These are phyloP conservation scores for Mycocentrospora acerina DNA, from an alignment of 2,329 filamentous ascomycete genomes.

Conservation along the genomic window DNA sequence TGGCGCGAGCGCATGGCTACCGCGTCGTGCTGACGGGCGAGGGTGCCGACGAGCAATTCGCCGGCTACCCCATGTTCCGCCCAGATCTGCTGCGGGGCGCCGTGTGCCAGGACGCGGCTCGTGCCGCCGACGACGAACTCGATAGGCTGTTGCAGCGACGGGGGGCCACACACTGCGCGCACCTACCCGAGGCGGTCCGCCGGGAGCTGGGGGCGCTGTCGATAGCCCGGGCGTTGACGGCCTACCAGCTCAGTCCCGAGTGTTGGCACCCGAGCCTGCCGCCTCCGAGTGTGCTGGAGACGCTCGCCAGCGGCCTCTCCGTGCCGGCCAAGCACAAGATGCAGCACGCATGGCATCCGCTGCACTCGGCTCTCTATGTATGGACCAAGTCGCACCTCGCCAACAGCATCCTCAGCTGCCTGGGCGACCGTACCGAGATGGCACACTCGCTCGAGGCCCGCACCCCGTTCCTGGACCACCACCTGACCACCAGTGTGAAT, in stretches of 20 bases:
- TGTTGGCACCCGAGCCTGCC: constrained; percentile 2
- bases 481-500: constrained; percentile 43
- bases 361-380: constrained; percentile 23
- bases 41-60: constrained; percentile 57
- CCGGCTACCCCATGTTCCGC: constrained; percentile 52
- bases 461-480: constrained; percentile 45
- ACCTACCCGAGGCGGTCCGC: too few relatives aligned
- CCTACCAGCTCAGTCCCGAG: too few relatives aligned
- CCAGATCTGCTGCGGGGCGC: constrained; percentile 53
- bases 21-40: constrained; percentile 58
- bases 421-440: constrained; percentile 50
- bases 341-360: constrained; percentile 24
- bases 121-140: background rate
- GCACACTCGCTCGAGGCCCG: constrained; percentile 44
- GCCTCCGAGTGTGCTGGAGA: too few relatives aligned
- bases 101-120: constrained; percentile 47
- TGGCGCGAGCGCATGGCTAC: constrained; percentile 49
- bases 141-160: background rate
- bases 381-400: constrained; percentile 23
- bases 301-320: too few relatives aligned
- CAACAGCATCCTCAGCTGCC: constrained; percentile 43
- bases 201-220: too few relatives aligned
- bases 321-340: too few relatives aligned
- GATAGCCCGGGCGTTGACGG: too few relatives aligned
- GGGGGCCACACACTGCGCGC: too few relatives aligned